Base-by-base conservation (phyloP, 805 yeast genomes). In the Dipodascus geniculatus region DNA sequence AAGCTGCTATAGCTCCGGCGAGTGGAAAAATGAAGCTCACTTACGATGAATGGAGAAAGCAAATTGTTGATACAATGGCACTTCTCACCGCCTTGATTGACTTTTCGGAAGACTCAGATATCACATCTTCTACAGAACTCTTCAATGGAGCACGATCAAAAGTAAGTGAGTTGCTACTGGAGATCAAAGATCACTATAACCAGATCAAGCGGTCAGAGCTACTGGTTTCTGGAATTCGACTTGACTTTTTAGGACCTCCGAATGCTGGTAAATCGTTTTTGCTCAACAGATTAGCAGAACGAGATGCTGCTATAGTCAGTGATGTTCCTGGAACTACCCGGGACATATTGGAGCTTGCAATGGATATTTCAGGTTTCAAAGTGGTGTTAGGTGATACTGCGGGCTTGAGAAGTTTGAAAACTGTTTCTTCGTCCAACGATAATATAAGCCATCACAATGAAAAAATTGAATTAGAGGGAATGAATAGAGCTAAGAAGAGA, bases 191-290 rank as follows among this genome's bases (percentile, higher is more conserved):
- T 1, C 77, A 75, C 55, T 54, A 74, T 22, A 54, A 63, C 4
- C 55, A 50, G 3, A 50, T 58, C 3, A 42, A 57, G 33, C 33
- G 59, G 17, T 54, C 60, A 1, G 85, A 82, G 58, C 70, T 90
- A 1, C 66, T 91, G 16, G 67, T 83, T 44, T 73, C 76, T 22
- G 99, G 99, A 1, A 80, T 91, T 24, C 79, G 79, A 54, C 61
- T 90, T 23, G 80, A 83, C 0, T 70, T 93, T 8, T 58, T 90
- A 14, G 99, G 99, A 0, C 93, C 95, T 3, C 96, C 99, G 1
- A 93, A 93, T 67, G 96, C 96, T 0, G 99, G 99, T 0, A 93
- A 93, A 65, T 89, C 96, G 2, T 87, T 96, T 1, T 68, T 93
- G 9, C 67, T 93, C 51, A 93, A 93, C 62, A 63, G 70, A n/a